A percentile compares a stretch with the other conserved stretches of the same genome.
These are phyloP conservation scores for Phialophora expanda DNA, from an alignment of 2,329 filamentous ascomycete species.

Conservation along the genomic window DNA sequence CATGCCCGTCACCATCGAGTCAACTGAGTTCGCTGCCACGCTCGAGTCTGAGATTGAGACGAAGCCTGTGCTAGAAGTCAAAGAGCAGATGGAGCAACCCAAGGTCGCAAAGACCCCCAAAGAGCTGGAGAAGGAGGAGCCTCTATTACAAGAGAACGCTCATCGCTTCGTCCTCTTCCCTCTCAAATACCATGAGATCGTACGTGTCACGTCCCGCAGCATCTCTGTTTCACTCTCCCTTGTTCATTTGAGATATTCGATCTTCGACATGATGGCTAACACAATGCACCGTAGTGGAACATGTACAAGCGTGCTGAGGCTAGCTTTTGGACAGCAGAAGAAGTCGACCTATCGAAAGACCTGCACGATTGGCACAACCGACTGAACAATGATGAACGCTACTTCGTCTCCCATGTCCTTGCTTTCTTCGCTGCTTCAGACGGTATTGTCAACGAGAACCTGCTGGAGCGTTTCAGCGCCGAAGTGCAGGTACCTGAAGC, in stretches of 20 bases:
- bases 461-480: conserved; percentile 94
- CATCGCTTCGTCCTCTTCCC: conserved; percentile 97
- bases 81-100: conserved; percentile 54
- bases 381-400: conserved; percentile 94
- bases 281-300: conserved; percentile 77
- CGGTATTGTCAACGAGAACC: conserved; percentile 99
- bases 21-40: conserved; percentile 57
- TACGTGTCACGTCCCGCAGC: conserved; percentile 26
- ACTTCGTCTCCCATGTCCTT: conserved; percentile 97
- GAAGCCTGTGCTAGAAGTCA: conserved; percentile 56
- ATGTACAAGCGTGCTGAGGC: conserved; percentile 99
- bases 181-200: conserved; percentile 67
- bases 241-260: background rate
- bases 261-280: conserved; percentile 37
- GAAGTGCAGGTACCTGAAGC: conserved; percentile 98
- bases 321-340: conserved; percentile 99
- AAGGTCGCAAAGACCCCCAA: conserved; percentile 61
- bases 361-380: conserved; percentile 99
- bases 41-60: conserved; percentile 61
- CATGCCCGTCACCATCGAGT: conserved; percentile 60
- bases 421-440: conserved; percentile 99
- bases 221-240: conserved; percentile 47
- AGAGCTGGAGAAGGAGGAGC: conserved; percentile 78
- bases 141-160: conserved; percentile 91
- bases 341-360: conserved; percentile 99